Conservation (phyloP, 768 basidiomycete genomes). For the Russula sp. region DNA sequence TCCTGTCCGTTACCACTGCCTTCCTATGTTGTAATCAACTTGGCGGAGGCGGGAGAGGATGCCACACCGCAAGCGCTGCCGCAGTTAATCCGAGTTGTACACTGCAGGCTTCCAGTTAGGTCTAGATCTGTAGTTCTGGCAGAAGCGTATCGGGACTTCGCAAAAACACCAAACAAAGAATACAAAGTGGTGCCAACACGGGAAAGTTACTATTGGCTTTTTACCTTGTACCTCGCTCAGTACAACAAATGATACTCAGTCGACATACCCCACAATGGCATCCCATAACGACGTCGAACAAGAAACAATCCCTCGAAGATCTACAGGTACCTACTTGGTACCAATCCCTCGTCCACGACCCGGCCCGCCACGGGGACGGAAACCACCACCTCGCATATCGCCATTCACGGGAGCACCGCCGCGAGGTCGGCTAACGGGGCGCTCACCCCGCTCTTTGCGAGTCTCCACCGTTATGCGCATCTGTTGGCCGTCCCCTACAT, state of each 20-base stretch:
- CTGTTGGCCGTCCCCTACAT: conserved; percentile 49
- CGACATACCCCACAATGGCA: conserved; percentile 6
- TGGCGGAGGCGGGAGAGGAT: too few species aligned
- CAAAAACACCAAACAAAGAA: not conserved
- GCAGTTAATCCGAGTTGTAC: too few species aligned
- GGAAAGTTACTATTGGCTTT: conserved; percentile 5
- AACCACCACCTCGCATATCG: conserved; percentile 47
- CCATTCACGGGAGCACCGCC: conserved; percentile 51
- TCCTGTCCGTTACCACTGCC: too few species aligned
- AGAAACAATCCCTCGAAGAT: conserved; percentile 8
- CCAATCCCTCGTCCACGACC: conserved; percentile 39
- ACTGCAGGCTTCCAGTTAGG: too few species aligned
- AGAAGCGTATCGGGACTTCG: not conserved
- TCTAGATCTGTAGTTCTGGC: not conserved
- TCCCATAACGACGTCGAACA: conserved; percentile 18
- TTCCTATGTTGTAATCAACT: too few species aligned
- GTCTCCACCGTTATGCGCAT: conserved; percentile 76
- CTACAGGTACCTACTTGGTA: conserved; percentile 16
- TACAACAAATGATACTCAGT: conserved; percentile 10
- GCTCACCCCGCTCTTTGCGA: conserved; percentile 86
- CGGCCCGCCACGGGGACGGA: conserved; percentile 42
- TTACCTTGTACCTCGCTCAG: conserved; percentile 11
- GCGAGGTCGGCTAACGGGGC: conserved; percentile 56
- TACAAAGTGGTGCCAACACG: not conserved
- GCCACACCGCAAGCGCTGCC: too few species aligned